Evolutionary conservation across 129 eudicot species (phyloP), one percentile per base, ranked within the genome.

Genomic region (Flaveria brownii): DNA sequence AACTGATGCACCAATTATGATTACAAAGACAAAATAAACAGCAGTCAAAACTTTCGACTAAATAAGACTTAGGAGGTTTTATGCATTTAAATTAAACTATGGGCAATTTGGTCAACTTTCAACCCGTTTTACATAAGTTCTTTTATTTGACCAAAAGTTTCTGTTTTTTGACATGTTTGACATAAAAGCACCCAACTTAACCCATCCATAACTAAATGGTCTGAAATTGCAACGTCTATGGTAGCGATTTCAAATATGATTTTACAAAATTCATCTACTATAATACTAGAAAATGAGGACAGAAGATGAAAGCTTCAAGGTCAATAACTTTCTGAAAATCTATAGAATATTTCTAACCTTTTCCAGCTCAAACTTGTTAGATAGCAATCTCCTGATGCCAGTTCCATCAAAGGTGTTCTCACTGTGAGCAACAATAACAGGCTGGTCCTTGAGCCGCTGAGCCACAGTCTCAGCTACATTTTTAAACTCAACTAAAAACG

Each of bases 341-440:
- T 4, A 6, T 6, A 28, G 5, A 59, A 22, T 22, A 52, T 1
- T 25, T 78, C 87, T 77, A 80, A 95, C 99, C 99, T 95, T 95
- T 46, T 95, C 99, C 2, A 89, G 83, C 84, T 91, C 97, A 74
- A 86, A 91, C 64, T 91, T 95, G 87, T 95, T 95, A 68, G 99
- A 86, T 65, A 91, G 47, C 25, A 95, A 82, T 66, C 92, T 84
- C 83, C 77, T 89, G 65, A 95, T 81, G 76, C 94, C 96, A 23
- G 90, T 80, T 66, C 99, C 99, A 80, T 95, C 96, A 64, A 89
- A 95, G 10, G 88, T 84, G 64, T 85, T 95, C 83, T 91, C 97
- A 63, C 92, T 95, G 43, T 95, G 99, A 62, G 99, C 99, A 75
- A 95, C 97, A 76, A 95, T 95, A 50, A 90, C 97, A 12, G 99